phyloP scores from a whole-genome alignment of 2,329 filamentous ascomycete genomes.

The Monilinia laxa region DNA sequence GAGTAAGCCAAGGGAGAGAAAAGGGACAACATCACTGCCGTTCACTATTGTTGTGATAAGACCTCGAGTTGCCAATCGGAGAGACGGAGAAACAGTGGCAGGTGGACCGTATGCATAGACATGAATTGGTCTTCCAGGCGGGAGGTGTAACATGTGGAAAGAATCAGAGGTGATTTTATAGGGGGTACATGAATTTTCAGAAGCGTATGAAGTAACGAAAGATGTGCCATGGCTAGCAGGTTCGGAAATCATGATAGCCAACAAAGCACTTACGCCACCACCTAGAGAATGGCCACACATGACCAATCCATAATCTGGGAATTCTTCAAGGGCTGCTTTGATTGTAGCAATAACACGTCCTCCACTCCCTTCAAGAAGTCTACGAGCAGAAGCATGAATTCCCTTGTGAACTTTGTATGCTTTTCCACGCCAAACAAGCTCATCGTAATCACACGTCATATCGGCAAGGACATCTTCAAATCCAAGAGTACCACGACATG shows the following conservation, averaged over 20 bases:
- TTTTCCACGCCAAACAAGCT: constrained; percentile 49
- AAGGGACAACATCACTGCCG: constrained; percentile 71
- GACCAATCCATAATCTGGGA: constrained; percentile 55
- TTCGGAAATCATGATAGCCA: constrained; percentile 54
- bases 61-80: constrained; percentile 68
- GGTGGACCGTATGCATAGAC: constrained; percentile 79
- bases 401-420: constrained; percentile 57
- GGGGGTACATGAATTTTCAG: constrained; percentile 69
- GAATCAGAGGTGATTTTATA: constrained; percentile 28
- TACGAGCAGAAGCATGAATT: constrained; percentile 54
- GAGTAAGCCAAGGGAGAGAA: constrained; percentile 69
- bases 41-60: constrained; percentile 75
- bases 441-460: constrained; percentile 57
- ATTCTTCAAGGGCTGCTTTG: constrained; percentile 53
- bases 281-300: constrained; percentile 56
- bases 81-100: constrained; percentile 67
- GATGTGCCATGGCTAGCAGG: constrained; percentile 45
- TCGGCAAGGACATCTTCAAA: constrained; percentile 58
- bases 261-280: constrained; percentile 54
- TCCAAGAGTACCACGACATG: constrained; percentile 55
- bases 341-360: constrained; percentile 54
- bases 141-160: constrained; percentile 50
- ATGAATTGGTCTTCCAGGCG: constrained; percentile 68
- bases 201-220: constrained; percentile 60
- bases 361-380: constrained; percentile 50